Evolutionary conservation across 805 yeast genomes (phyloP).

Genomic region (Candida cerambycidarum): DNA sequence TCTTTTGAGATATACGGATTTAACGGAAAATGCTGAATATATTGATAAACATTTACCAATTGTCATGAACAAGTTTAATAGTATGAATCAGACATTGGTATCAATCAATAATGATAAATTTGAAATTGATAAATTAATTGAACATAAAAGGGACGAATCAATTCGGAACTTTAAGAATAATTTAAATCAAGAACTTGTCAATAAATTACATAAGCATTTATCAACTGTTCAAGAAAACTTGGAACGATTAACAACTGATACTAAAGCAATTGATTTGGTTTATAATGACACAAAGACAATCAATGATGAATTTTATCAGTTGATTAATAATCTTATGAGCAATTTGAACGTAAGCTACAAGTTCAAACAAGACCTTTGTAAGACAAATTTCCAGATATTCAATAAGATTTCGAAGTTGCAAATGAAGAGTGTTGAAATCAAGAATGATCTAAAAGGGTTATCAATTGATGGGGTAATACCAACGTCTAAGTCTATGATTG

Average conservation of each 20-base stretch:
- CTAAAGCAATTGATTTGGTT: neutral
- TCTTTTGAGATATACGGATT: slow-evolving; percentile 28
- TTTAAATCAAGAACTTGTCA: neutral
- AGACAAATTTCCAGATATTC: slow-evolving; percentile 26
- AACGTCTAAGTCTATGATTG: neutral
- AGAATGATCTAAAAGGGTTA: slow-evolving; percentile 26
- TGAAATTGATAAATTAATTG: slow-evolving; percentile 41
- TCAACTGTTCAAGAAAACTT: neutral
- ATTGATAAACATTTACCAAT: slow-evolving; percentile 29
- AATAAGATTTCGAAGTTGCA: slow-evolving; percentile 36
- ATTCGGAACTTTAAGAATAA: slow-evolving; percentile 23
- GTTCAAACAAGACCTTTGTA: slow-evolving; percentile 27
- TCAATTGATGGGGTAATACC: slow-evolving; percentile 15
- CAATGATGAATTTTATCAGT: slow-evolving; percentile 1
- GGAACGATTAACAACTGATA: neutral
- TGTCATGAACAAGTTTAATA: slow-evolving; percentile 29
- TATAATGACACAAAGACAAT: neutral
- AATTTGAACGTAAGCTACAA: slow-evolving; percentile 11
- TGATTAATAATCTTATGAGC: neutral
- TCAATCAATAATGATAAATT: slow-evolving; percentile 36
- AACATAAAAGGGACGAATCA: slow-evolving; percentile 40
- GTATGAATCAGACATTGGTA: slow-evolving; percentile 34
- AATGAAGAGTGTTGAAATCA: slow-evolving; percentile 36
- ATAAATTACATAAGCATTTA: neutral
- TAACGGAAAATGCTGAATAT: slow-evolving; percentile 31